Base-by-base conservation (phyloP, 2,329 filamentous ascomycete genomes). In the Dactylonectria estremocensis region DNA sequence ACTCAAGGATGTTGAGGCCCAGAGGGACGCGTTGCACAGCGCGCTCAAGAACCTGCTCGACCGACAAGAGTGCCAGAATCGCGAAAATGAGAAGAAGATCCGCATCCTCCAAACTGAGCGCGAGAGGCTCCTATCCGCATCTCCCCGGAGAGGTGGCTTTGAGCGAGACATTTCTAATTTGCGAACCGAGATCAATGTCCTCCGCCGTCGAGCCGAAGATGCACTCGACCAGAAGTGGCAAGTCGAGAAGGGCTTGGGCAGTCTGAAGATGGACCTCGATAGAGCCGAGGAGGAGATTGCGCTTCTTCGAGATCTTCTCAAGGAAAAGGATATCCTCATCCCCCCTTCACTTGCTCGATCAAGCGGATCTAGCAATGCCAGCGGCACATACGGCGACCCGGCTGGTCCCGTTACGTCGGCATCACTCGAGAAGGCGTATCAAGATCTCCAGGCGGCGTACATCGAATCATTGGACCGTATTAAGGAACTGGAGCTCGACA, bases 191-290 rank as follows among this genome's bases (percentile, higher is more conserved):
- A 93, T 99, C 69, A 93, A 93, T 58, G 88, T 92, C 16, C 87
- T 99, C 64, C 91, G 96, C 49, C 92, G 92, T 69, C 91, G 96
- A 61, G 95, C 95, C 33, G 95, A 99, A 75, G 95, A 98, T 71
- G 95, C 95, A 16, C 88, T 98, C 14, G 94, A 97, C 77, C 93
- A 97, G 77, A 98, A 98, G 81, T 98, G 94, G 92, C 93, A 97
- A 78, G 95, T 95, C 69, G 95, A 98, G 82, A 97, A 97, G 82
- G 94, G 94, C 18, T 85, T 98, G 2, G 88, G 90, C 59, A 94
- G 95, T 62, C 84, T 98, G 64, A 97, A 97, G 83, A 98, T 97
- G 93, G 95, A 98, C 77, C 89, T 99, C 48, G 96, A 98, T 80
- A 93, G 95, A 69, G 95, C 96, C 28, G 94, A 98, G 80, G 93